phyloP scores from a whole-genome alignment of 805 yeast species.

The Suhomyces sp. region DNA sequence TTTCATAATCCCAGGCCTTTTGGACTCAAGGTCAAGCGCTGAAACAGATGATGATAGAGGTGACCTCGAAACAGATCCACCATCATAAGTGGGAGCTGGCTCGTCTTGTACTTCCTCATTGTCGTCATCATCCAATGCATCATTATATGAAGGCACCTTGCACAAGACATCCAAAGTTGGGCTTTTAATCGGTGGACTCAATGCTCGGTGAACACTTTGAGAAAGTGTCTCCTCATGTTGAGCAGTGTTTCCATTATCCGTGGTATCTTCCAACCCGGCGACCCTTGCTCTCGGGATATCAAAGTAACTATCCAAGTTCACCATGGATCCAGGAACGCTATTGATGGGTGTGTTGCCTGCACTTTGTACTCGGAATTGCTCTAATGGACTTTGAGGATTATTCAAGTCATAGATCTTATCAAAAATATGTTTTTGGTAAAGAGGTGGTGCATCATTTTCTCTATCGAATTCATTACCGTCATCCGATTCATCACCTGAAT shows the following conservation, averaged over 20 bases:
- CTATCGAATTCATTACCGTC: conserved; percentile 25
- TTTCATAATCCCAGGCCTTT: conserved; percentile 1
- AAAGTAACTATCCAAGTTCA: conserved; percentile 30
- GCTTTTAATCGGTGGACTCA: background rate
- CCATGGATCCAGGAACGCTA: conserved; percentile 13
- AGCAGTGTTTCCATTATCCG: too few species aligned
- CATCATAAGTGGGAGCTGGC: conserved; percentile 21
- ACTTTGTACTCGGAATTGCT: conserved; percentile 29
- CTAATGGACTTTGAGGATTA: conserved; percentile 35
- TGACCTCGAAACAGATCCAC: background rate
- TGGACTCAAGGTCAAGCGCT: background rate
- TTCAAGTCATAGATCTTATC: conserved; percentile 40
- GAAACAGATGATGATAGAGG: conserved; percentile 1
- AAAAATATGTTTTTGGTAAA: conserved; percentile 38
- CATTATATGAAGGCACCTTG: conserved; percentile 39
- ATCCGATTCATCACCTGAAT: conserved; percentile 9
- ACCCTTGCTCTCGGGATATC: conserved; percentile 21
- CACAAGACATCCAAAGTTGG: conserved; percentile 25
- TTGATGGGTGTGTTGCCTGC: conserved; percentile 10
- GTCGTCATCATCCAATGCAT: conserved; percentile 41
- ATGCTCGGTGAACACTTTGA: too few species aligned
- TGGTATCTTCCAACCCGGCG: too few species aligned
- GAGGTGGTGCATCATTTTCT: conserved; percentile 42
- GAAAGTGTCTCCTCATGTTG: too few species aligned
- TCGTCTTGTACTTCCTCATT: conserved; percentile 16